Base-by-base conservation (phyloP, 75 land plant species). In the Pinus albicaulis region DNA sequence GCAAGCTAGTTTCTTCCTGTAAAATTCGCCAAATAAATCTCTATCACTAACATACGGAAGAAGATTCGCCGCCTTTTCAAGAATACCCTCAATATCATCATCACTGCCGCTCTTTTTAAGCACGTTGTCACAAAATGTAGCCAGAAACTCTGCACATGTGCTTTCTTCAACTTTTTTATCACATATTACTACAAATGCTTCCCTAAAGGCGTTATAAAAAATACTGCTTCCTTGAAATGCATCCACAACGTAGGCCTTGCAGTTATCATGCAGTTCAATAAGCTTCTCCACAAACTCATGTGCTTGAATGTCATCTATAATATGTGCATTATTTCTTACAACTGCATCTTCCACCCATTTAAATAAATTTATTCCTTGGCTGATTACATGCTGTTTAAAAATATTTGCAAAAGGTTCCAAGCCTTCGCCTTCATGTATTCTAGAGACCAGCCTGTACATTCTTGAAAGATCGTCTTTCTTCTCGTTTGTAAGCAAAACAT, bases 341-440 rank as follows among this genome's bases (percentile, higher is more conserved):
- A 90, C n/a, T n/a, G n/a, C 89, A 86, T 93, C 92, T 76, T 91
- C 94, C 41, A 92, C 92, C 80, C 88, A 94, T 87, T 95, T 93
- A 8, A 91, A 92, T 62, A 95, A 74, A 0, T 91, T 79, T 56
- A 85, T 88, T 8, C 99, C 93, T 80, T 95, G 92, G 60, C 86
- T 87, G 56, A 95, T 90, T 48, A 95, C 93, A 86, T 28, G 28
- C 28, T 28, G 28, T 28, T 28, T 28, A 28, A 0, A 28, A 28
- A 28, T 28, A 28, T 28, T 80, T 23, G 98, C 87, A 59, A 95
- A 88, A 13, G 93, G 98, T 23, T 92, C 95, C 53, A 95, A 76
- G 0, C 98, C 95, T 74, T 83, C 82, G 15, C 28, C n/a, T n/a
- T n/a, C n/a, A n/a, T 85, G 83, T 75, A 95, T 90, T 76, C 86